Evolutionary conservation across 2,329 filamentous ascomycete species (phyloP).

Genomic region (Colletotrichum tanaceti): DNA sequence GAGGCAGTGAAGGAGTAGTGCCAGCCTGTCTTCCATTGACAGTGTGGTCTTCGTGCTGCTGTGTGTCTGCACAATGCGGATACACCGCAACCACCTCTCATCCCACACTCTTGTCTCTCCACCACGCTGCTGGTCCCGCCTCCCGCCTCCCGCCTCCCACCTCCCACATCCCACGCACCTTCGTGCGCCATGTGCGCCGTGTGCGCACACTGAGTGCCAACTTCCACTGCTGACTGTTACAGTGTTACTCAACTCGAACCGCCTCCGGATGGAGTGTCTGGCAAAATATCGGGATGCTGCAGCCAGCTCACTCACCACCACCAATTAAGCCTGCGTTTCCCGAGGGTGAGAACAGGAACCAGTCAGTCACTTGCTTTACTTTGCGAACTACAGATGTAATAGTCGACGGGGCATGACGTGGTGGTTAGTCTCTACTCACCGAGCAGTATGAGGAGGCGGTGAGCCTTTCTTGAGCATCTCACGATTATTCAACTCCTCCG

Average conservation of each 20-base stretch:
- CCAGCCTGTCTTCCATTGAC: neutral
- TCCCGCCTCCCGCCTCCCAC: too few species aligned
- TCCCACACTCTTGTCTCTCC: too few species aligned
- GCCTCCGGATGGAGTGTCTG: too few species aligned
- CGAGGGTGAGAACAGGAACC: neutral
- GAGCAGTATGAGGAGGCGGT: neutral
- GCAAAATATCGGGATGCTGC: neutral
- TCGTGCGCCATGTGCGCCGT: neutral
- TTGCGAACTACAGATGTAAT: neutral
- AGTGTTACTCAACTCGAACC: neutral
- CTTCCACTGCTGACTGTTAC: too few species aligned
- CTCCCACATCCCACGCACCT: neutral
- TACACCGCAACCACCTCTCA: too few species aligned
- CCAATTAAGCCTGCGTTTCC: neutral
- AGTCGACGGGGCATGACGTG: neutral
- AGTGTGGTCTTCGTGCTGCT: neutral
- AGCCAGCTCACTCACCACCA: neutral
- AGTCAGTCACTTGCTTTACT: neutral
- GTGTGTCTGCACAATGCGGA: too few species aligned
- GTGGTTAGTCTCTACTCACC: too few species aligned
- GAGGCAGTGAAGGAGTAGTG: neutral
- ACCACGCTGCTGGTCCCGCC: neutral
- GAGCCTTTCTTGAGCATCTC: neutral
- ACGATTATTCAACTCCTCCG: neutral
- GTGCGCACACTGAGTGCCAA: neutral